phyloP scores from a whole-genome alignment of 352 stramenopile genomes.

The Saprolegnia diclina region DNA sequence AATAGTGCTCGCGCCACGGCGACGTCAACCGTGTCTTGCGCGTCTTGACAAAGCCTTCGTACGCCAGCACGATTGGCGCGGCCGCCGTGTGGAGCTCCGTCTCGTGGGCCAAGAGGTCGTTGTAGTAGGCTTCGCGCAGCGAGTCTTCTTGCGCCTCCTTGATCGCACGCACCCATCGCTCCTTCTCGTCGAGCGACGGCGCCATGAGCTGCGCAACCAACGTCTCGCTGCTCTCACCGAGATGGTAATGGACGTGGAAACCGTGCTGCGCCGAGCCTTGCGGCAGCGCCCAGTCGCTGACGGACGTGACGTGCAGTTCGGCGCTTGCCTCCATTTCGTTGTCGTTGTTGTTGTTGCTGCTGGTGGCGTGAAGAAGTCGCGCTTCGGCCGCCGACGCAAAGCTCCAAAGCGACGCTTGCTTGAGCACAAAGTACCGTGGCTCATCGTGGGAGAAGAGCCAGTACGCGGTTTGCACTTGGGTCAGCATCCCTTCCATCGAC shows the following conservation, averaged over 20 bases:
- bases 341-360: constrained; percentile 19
- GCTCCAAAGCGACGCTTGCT: constrained; percentile 32
- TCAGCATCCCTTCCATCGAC: constrained; percentile 51
- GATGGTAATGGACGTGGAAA: constrained; percentile 37
- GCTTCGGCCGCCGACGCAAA: constrained; percentile 31
- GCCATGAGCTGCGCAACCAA: constrained; percentile 38
- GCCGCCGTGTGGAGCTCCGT: not conserved
- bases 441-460: constrained; percentile 10
- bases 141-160: constrained; percentile 58
- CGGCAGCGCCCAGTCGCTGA: constrained; percentile 41
- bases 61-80: not conserved
- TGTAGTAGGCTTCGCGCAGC: constrained; percentile 41
- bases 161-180: constrained; percentile 48
- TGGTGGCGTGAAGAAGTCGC: constrained; percentile 6
- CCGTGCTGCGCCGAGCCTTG: not conserved
- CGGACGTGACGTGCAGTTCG: constrained; percentile 38
- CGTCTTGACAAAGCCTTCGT: constrained; percentile 43
- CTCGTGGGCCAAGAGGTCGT: constrained; percentile 11
- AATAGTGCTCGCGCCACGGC: constrained; percentile 47
- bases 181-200: constrained; percentile 33
- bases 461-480: constrained; percentile 33
- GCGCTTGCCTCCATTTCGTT: constrained; percentile 11
- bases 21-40: constrained; percentile 44
- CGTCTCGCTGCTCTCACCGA: not conserved
- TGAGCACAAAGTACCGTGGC: constrained; percentile 38